These are phyloP conservation scores for Fraxinus excelsior DNA, from an alignment of 257 asterid genomes.

Conservation along the genomic window DNA sequence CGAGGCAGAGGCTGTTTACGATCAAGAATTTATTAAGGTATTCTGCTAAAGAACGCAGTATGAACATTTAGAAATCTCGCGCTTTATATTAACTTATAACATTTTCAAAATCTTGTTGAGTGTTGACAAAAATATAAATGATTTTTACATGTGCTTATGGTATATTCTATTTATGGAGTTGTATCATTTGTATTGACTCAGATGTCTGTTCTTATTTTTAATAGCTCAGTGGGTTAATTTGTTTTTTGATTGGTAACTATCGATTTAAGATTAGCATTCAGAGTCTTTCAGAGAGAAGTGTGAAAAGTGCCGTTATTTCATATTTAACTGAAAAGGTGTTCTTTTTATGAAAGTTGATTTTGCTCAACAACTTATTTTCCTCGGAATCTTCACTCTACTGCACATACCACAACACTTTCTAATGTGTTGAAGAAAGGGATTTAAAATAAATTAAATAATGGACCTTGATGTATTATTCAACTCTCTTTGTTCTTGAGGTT, in stretches of 20 bases:
- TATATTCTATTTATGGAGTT: background rate
- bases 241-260: background rate
- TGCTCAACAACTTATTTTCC: background rate
- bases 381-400: constrained; percentile 3
- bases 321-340: background rate
- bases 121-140: constrained; percentile 1
- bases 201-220: background rate
- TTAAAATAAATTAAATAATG: background rate
- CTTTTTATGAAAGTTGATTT: background rate
- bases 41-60: background rate
- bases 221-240: background rate
- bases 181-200: background rate
- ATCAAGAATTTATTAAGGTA: constrained; percentile 85
- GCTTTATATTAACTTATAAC: background rate
- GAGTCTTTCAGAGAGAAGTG: background rate
- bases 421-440: background rate
- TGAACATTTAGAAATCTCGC: background rate
- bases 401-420: background rate
- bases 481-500: constrained; percentile 2
- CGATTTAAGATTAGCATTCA: background rate
- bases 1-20: constrained; percentile 97
- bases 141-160: background rate
- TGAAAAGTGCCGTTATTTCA: background rate
- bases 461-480: background rate
- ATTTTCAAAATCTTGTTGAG: background rate